Percentiles rank a stretch among this genome's conserved stretches.
phyloP scores from a whole-genome alignment of 208 protist species.

The Crithidia fasciculata region DNA sequence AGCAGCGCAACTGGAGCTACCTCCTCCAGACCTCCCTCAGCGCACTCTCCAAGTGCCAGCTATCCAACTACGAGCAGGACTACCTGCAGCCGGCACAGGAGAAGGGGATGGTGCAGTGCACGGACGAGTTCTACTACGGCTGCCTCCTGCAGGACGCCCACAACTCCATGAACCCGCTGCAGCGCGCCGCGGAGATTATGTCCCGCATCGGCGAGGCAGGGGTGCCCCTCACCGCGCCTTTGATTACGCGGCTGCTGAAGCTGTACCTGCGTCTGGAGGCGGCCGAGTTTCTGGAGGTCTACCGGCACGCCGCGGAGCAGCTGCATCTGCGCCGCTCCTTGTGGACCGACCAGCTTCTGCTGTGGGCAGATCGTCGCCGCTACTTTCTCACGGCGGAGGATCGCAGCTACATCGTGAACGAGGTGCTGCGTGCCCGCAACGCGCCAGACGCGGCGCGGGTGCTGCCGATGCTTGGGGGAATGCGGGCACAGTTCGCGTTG shows the following conservation, averaged over 20 bases:
- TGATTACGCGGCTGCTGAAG: slow-evolving; percentile 69
- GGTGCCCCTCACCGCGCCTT: slow-evolving; percentile 45
- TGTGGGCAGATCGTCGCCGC: slow-evolving; percentile 85
- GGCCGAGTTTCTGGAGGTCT: slow-evolving; percentile 52
- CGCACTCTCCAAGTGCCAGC: slow-evolving; percentile 73
- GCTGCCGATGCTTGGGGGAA: slow-evolving; percentile 47
- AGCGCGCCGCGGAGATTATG: slow-evolving; percentile 52
- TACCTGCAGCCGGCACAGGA: slow-evolving; percentile 59
- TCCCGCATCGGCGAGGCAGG: slow-evolving; percentile 41
- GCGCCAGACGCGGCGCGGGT: slow-evolving; percentile 17
- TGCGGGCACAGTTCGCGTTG: slow-evolving; percentile 75
- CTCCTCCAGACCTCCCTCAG: slow-evolving; percentile 75
- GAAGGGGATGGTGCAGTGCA: slow-evolving; percentile 50
- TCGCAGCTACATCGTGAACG: slow-evolving; percentile 63
- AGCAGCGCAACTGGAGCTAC: slow-evolving; percentile 64
- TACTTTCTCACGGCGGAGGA: slow-evolving; percentile 69
- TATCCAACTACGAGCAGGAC: slow-evolving; percentile 59
- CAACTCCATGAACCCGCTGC: slow-evolving; percentile 62
- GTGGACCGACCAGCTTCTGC: slow-evolving; percentile 73
- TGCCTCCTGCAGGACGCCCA: slow-evolving; percentile 80
- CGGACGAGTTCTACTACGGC: slow-evolving; percentile 69
- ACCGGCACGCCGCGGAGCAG: slow-evolving; percentile 53
- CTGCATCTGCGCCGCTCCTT: slow-evolving; percentile 42
- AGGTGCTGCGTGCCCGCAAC: slow-evolving; percentile 41
- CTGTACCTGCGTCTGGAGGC: slow-evolving; percentile 73